These are phyloP conservation scores for Spizellomyces sp. DNA, from an alignment of 192 early-diverging fungal species.

Conservation along the genomic window DNA sequence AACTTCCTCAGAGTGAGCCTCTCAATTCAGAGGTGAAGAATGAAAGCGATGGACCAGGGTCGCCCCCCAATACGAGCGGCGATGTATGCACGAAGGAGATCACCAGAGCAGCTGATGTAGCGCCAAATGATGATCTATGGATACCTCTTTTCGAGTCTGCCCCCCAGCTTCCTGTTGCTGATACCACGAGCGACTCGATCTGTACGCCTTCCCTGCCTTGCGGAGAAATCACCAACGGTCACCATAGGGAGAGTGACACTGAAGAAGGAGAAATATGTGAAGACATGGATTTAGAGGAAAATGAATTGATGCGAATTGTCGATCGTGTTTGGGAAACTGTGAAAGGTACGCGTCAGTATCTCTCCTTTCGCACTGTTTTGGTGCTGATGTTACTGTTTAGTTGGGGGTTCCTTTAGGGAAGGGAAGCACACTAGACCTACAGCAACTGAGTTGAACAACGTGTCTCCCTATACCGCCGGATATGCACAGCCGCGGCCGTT, in stretches of 20 bases:
- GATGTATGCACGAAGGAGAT: background rate
- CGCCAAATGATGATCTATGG: no score
- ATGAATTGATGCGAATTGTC: constrained; percentile 6
- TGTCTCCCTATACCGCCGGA: background rate
- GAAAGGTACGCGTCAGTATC: background rate
- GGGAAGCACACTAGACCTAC: background rate
- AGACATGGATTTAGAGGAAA: constrained; percentile 24
- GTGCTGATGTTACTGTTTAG: background rate
- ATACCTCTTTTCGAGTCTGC: background rate
- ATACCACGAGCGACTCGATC: background rate
- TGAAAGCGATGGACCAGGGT: background rate
- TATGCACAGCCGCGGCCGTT: constrained; percentile 1
- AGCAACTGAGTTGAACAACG: constrained; percentile 15
- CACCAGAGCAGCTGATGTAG: background rate
- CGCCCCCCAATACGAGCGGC: background rate
- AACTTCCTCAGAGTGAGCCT: background rate
- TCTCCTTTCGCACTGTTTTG: background rate
- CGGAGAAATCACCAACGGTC: background rate
- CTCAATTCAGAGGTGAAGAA: background rate
- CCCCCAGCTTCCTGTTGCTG: background rate
- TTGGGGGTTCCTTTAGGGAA: background rate
- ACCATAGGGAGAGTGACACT: background rate
- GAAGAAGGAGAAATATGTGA: background rate
- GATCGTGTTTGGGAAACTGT: constrained; percentile 26
- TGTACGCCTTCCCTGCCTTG: background rate